These are phyloP conservation scores for Pseudonectria buxi DNA, from an alignment of 2,329 filamentous ascomycete species.

Conservation along the genomic window DNA sequence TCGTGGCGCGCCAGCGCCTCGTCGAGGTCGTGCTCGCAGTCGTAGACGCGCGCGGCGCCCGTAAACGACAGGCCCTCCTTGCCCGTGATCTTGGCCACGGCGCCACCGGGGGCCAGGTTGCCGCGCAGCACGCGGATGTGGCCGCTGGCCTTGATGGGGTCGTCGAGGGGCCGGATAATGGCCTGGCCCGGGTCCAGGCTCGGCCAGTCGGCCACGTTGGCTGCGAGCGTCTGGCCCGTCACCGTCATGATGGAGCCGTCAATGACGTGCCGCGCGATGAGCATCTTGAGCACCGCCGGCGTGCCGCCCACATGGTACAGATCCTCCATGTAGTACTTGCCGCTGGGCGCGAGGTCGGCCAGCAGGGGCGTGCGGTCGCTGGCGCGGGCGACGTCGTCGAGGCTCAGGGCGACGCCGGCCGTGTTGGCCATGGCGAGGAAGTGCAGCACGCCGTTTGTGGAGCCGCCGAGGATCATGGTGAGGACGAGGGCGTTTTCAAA, in stretches of 20 bases:
- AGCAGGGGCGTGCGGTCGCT: conserved; percentile 80
- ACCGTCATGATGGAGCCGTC: conserved; percentile 75
- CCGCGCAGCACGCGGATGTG: conserved; percentile 85
- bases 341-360: conserved; percentile 76
- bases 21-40: conserved; percentile 78
- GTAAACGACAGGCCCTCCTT: conserved; percentile 83
- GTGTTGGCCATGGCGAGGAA: conserved; percentile 86
- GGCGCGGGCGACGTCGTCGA: conserved; percentile 78
- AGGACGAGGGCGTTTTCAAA: conserved; percentile 87
- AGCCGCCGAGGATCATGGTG: conserved; percentile 87
- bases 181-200: conserved; percentile 70
- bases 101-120: conserved; percentile 80
- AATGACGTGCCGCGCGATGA: conserved; percentile 68
- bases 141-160: conserved; percentile 72
- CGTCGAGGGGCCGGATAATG: conserved; percentile 74
- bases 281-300: conserved; percentile 76
- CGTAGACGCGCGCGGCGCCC: conserved; percentile 74
- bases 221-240: conserved; percentile 74
- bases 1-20: conserved; percentile 65
- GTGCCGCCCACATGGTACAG: conserved; percentile 81
- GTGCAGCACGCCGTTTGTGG: conserved; percentile 83
- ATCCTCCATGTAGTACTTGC: conserved; percentile 82
- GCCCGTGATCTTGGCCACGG: conserved; percentile 93
- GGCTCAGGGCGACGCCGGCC: conserved; percentile 66
- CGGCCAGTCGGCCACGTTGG: conserved; percentile 74